Conservation (phyloP, 768 basidiomycete species). For the Lactarius psammicola region DNA sequence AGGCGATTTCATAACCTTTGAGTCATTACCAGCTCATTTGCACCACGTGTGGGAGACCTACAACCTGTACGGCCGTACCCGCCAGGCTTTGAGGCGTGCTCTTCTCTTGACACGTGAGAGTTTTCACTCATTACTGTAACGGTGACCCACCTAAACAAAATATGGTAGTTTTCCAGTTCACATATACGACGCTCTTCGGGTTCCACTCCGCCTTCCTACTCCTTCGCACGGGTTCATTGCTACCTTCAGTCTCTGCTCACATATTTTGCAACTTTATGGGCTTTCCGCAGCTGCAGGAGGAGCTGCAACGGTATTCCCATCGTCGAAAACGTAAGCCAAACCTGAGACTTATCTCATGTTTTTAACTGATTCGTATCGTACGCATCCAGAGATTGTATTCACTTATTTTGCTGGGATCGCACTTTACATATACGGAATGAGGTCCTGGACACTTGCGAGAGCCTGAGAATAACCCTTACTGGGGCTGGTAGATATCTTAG, state of each 20-base stretch:
- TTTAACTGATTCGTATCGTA: slow-evolving; percentile 21
- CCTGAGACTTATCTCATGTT: not conserved
- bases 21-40: slow-evolving; percentile 62
- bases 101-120: slow-evolving; percentile 48
- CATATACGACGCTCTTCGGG: slow-evolving; percentile 90
- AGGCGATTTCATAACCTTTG: slow-evolving; percentile 11
- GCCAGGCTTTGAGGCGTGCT: slow-evolving; percentile 62
- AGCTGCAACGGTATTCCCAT: slow-evolving; percentile 52
- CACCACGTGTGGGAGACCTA: slow-evolving; percentile 93
- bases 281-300: slow-evolving; percentile 63
- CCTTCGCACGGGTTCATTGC: slow-evolving; percentile 78
- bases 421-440: slow-evolving; percentile 54
- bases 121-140: slow-evolving; percentile 9
- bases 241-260: slow-evolving; percentile 77
- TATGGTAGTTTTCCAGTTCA: slow-evolving; percentile 73
- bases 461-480: slow-evolving; percentile 46
- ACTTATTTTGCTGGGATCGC: slow-evolving; percentile 61
- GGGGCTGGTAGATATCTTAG: slow-evolving; percentile 31
- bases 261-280: slow-evolving; percentile 96
- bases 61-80: slow-evolving; percentile 67
- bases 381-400: slow-evolving; percentile 47
- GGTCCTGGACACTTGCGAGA: slow-evolving; percentile 47
- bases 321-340: slow-evolving; percentile 49
- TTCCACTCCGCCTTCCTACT: slow-evolving; percentile 85
- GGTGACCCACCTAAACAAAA: slow-evolving; percentile 9